These are phyloP conservation scores for Golubevia sp. DNA, from an alignment of 1,284 basidiomycete genomes.

Conservation along the genomic window DNA sequence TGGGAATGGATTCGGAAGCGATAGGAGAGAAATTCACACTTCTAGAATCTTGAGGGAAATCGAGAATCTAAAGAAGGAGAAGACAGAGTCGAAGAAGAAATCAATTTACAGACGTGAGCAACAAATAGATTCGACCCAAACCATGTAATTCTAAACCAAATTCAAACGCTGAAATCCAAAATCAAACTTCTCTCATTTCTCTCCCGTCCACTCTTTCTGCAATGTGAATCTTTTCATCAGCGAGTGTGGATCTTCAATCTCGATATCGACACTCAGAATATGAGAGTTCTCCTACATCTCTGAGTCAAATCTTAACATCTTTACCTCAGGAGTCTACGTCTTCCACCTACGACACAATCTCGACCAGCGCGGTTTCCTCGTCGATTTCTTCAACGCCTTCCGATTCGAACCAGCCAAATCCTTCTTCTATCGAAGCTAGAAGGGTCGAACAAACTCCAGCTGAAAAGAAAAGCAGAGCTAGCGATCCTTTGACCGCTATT, in stretches of 20 bases:
- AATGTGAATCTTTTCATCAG: too few species aligned
- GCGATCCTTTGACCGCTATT: not conserved
- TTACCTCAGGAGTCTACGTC: not conserved
- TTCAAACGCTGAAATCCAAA: not conserved
- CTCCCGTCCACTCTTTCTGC: too few species aligned
- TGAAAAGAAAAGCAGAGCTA: not conserved
- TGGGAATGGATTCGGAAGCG: not conserved
- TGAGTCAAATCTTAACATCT: not conserved
- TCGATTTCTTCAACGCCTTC: not conserved
- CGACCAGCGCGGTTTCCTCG: not conserved
- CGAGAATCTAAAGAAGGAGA: not conserved
- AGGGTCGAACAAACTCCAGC: not conserved
- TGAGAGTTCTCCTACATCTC: not conserved
- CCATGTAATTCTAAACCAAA: not conserved
- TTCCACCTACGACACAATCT: not conserved
- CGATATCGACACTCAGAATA: too few species aligned
- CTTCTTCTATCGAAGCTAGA: not conserved
- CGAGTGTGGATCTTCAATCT: too few species aligned
- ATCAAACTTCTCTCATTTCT: not conserved
- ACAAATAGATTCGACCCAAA: too few species aligned
- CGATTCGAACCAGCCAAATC: not conserved
- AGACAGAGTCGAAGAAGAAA: not conserved
- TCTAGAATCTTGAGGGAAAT: not conserved
- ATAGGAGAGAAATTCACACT: not conserved
- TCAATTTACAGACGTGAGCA: not conserved